Evolutionary conservation across 352 stramenopile genomes (phyloP).

Genomic region (Globisporangium okanoganense): DNA sequence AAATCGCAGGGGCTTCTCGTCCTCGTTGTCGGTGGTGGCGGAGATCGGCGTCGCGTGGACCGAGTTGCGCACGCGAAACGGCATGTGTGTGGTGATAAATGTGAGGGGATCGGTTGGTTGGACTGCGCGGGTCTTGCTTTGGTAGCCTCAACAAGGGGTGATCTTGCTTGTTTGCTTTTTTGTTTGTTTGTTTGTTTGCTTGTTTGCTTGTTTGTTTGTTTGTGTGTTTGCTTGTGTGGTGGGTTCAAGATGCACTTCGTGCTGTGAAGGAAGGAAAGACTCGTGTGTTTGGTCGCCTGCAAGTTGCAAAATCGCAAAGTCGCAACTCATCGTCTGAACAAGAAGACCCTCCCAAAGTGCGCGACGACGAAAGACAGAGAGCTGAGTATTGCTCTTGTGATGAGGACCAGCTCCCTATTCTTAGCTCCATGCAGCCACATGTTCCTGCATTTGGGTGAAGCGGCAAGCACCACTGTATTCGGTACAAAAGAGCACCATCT

Average conservation of each 20-base stretch:
- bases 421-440: neutral
- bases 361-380: neutral
- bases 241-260: neutral
- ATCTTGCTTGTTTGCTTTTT: neutral
- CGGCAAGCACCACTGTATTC: neutral
- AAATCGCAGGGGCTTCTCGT: slow-evolving; percentile 26
- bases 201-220: too few relatives aligned
- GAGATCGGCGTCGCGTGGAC: slow-evolving; percentile 1
- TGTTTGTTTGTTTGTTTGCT: neutral
- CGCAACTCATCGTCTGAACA: neutral
- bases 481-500: neutral
- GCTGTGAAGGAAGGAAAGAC: neutral
- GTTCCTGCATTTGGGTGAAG: neutral
- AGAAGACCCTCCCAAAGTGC: neutral
- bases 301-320: neutral
- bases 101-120: neutral
- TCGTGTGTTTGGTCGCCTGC: neutral
- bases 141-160: neutral
- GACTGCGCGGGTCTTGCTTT: neutral
- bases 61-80: slow-evolving; percentile 6
- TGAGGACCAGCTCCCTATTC: too few relatives aligned
- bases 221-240: neutral
- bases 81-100: slow-evolving; percentile 2
- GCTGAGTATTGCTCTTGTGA: neutral
- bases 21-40: neutral